Conservation (phyloP, 345 rosid species). For the Triadica sebifera region DNA sequence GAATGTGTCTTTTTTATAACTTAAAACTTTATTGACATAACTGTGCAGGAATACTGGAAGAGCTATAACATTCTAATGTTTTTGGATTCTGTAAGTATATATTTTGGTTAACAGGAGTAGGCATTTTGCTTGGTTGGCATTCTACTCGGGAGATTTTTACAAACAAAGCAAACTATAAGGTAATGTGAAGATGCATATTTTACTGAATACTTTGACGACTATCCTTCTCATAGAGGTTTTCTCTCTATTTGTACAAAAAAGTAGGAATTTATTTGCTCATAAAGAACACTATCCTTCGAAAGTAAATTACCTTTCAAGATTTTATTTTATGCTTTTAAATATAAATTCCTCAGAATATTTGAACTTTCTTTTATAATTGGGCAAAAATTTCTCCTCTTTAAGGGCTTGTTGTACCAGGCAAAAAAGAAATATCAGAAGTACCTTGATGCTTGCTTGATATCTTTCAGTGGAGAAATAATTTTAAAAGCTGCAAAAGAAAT, state of each 20-base stretch:
- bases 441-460: not conserved
- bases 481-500: not conserved
- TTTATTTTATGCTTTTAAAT: not conserved
- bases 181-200: conserved; percentile 19
- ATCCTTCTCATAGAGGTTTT: not conserved
- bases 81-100: conserved; percentile 41
- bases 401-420: not conserved
- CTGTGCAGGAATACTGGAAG: not conserved
- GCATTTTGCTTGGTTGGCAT: conserved; percentile 77
- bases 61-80: conserved; percentile 16
- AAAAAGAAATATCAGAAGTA: no score
- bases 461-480: not conserved
- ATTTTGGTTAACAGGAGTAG: conserved; percentile 71
- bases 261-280: not conserved
- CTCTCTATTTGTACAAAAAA: not conserved
- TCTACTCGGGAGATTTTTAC: conserved; percentile 73
- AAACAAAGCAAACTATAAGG: conserved; percentile 68
- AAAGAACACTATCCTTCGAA: not conserved
- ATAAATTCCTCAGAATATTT: not conserved
- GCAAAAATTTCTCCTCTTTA: not conserved
- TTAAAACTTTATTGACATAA: not conserved
- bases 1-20: conserved; percentile 47
- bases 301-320: not conserved
- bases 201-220: not conserved
- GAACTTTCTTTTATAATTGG: not conserved